Evolutionary conservation across 225 moss, liverwort and hornwort genomes (phyloP), one percentile per base, ranked within the genome.

Genomic region (Climacium dendroides): DNA sequence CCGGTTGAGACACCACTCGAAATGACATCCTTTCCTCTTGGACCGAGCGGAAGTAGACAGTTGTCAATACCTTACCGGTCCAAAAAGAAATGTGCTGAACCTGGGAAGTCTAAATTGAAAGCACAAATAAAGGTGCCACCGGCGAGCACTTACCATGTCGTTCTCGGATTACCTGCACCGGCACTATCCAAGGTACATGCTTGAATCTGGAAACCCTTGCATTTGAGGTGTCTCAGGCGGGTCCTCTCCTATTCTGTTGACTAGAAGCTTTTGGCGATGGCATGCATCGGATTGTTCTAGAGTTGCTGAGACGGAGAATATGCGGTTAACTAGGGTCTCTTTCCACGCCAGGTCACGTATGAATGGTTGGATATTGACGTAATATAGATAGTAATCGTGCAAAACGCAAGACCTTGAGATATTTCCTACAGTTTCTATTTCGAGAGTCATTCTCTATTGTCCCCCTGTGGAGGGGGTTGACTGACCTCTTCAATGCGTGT

Each of bases 121-220:
- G 52, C 74, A 17, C 84, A 89, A 30, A 7, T 63, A 11, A 45
- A 43, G 60, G 61, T 43, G 79, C 45, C 50, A 60, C 28, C 60
- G 9, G 59, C 53, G 37, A 85, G 13, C 35, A 87, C n/a, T 32
- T 89, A 61, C 29, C 88, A 73, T 58, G 91, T 93, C 65, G 93
- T 93, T 70, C 92, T 92, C 48, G 79, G 89, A 82, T 85, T 93
- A 87, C 89, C 89, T 87, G 93, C 93, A 34, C 92, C 90, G 11
- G 86, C 92, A 34, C 64, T 79, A 19, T 50, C 50, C 79, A 83
- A 88, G 93, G 93, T 92, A 88, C 88, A 53, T 48, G 3, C 28
- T 57, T 78, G 30, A 91, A 62, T 55, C 15, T 45, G 9, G 14
- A 65, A 24, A 29, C 34, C 19, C 30, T 37, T 18, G 25, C 37